Percentiles rank a stretch among this genome's conserved stretches.
phyloP scores from a whole-genome alignment of 1,284 basidiomycete species.

The Ustilago tritici region DNA sequence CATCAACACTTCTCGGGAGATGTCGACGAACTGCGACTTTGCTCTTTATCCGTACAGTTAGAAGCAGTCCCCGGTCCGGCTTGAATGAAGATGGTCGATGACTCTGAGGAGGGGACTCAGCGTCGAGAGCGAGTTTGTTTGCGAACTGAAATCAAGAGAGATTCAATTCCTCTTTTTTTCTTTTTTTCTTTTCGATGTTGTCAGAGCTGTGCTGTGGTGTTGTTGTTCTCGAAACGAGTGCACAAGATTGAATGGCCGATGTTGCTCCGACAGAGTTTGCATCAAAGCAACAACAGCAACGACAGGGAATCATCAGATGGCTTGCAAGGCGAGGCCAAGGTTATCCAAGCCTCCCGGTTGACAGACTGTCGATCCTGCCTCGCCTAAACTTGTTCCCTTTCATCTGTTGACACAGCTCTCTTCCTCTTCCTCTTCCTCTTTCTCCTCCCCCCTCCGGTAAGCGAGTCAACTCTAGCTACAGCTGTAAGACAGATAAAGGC shows the following conservation, averaged over 20 bases:
- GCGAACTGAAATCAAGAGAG: neutral
- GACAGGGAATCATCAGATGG: neutral
- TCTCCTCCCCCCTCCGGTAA: neutral
- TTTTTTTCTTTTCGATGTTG: neutral
- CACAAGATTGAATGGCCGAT: slow-evolving; percentile 12
- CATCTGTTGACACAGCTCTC: slow-evolving; percentile 14
- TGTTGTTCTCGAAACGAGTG: neutral
- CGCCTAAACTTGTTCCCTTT: slow-evolving; percentile 11
- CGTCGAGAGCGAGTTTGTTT: neutral
- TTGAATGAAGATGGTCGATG: neutral
- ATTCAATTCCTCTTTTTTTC: neutral
- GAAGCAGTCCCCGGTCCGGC: neutral
- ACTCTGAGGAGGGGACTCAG: neutral
- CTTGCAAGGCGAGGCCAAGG: neutral
- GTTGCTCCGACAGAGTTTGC: slow-evolving; percentile 10
- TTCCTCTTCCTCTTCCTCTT: slow-evolving; percentile 1
- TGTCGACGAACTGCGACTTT: neutral
- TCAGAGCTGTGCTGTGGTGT: neutral
- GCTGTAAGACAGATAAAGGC: slow-evolving; percentile 32
- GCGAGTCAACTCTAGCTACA: slow-evolving; percentile 42
- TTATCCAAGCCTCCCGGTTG: slow-evolving; percentile 36
- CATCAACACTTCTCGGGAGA: neutral
- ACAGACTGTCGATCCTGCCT: slow-evolving; percentile 47
- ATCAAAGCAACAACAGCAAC: neutral
- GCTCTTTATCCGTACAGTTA: neutral